Base-by-base conservation (phyloP, 2,329 filamentous ascomycete genomes). In the Pestalotiopsis sp. region DNA sequence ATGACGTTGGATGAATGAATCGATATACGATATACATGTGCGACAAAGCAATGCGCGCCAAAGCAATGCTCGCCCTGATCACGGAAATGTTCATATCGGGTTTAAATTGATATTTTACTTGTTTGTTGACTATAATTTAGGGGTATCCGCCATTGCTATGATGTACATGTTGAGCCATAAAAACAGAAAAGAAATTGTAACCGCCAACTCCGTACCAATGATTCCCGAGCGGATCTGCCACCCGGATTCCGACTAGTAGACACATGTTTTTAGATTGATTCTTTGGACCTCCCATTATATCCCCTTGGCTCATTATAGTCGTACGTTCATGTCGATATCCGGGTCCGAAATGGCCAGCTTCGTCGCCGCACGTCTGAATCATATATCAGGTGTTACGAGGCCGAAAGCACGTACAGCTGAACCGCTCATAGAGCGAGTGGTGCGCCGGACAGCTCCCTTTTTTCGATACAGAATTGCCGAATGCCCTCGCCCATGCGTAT, bases 401-500 rank as follows among this genome's bases (percentile, higher is more conserved):
- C 20, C n/a, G 11, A 4, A 52, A 17, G 3, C 20, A 2, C 6
- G 20, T 27, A 17, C 11, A 13, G 5, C 27, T 62, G 17, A n/a
- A 31, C 23, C 25, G 3, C 23, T 66, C 27, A 58, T 20, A 9
- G 27, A 9, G 27, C 57, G 41, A 66, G 60, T 12, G 52, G 65
- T 25, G 57, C 57, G 5, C 55, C 65, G 23, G 52, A 41, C n/a
- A 61, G 25, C 23, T 61, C 11, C 4, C 55, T 55, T n/a, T 66
- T 45, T 20, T 66, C 65, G 4, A 61, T 6, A 20, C 31, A 59
- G 41, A 66, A 66, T 36, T 66, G 36, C 11, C 55, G 55, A 11
- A 66, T n/a, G n/a, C 65, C 65, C 14, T 59, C 52, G 38, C 41
- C 65, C 41, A 66, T 66, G n/a, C 57, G 17, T 39, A 66, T 59